phyloP scores from a whole-genome alignment of 2,329 filamentous ascomycete species.

The Neopestalotiopsis sp. region DNA sequence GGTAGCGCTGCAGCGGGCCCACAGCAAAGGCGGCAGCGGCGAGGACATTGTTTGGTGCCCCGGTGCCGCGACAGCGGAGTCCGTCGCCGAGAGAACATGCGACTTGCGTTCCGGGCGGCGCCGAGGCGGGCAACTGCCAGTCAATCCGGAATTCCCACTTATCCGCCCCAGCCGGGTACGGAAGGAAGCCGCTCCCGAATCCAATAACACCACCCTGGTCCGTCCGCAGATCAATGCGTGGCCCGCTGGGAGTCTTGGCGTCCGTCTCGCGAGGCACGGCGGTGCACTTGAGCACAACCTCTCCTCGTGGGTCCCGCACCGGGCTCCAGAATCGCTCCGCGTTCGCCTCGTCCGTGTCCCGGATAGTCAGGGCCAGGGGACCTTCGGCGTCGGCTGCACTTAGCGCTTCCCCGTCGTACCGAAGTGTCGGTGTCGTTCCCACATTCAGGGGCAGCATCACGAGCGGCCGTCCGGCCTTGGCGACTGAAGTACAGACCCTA shows the following conservation, averaged over 20 bases:
- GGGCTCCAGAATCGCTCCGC: background rate
- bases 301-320: background rate
- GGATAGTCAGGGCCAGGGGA: background rate
- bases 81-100: too few relatives aligned
- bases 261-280: background rate
- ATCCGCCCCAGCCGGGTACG: background rate
- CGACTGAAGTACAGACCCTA: background rate
- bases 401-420: slow-evolving; percentile 9
- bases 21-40: background rate
- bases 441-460: background rate
- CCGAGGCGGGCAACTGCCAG: too few relatives aligned
- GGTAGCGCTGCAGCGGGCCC: background rate
- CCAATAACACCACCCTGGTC: background rate
- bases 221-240: background rate
- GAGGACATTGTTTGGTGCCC: too few relatives aligned
- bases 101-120: too few relatives aligned
- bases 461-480: background rate
- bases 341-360: background rate
- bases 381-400: background rate
- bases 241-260: background rate
- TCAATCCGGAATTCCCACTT: background rate
- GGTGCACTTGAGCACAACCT: background rate
- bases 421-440: slow-evolving; percentile 7
- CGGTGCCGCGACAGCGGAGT: background rate
- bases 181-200: background rate